Evolutionary conservation across 305 asterid genomes (phyloP), one percentile per base, ranked within the genome.

Genomic region (Fraxinus platypoda): DNA sequence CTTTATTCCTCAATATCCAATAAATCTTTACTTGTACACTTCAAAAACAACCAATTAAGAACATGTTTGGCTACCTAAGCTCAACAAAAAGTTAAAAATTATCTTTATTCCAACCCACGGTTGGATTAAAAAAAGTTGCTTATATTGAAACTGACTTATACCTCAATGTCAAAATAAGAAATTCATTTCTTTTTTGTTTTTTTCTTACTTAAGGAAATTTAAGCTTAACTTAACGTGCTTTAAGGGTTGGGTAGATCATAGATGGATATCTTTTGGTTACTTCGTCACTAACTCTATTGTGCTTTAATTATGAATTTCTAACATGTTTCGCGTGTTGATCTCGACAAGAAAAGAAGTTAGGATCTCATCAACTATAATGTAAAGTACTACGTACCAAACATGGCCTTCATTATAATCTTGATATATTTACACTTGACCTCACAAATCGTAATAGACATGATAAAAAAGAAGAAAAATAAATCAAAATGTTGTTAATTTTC

Each of bases 1-100:
- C 43, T 82, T 73, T 85, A 84, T 83, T 78, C 86, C 82, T 54
- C 66, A 74, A 30, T 70, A 31, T 62, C 49, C 15, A 2, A 26
- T 8, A 34, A 8, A 37, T 35, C 71, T 75, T 72, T 78, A 3
- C 77, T 80, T 79, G 64, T 79, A 78, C 83, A 68, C 71, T 81
- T 86, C 0, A 66, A 66, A 66, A 25, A 66, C 74, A 26, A 62
- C 31, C 13, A 62, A 21, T 21, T 62, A 62, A 23, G 4, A 23
- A 4, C 15, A 62, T 62, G 31, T 21, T 62, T 62, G 71, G 71
- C 71, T 21, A 57, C 12, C 70, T 6, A 57, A 21, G 28, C 28
- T 57, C 9, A n/a, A 57, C 4, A 57, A 54, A 57, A 6, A n/a
- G 26, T n/a, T 1, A 19, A 6, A 57, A 57, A 5, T n/a, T 8